These are phyloP conservation scores for Elsinoe necatrix DNA, from an alignment of 2,329 filamentous ascomycete species.

Conservation along the genomic window DNA sequence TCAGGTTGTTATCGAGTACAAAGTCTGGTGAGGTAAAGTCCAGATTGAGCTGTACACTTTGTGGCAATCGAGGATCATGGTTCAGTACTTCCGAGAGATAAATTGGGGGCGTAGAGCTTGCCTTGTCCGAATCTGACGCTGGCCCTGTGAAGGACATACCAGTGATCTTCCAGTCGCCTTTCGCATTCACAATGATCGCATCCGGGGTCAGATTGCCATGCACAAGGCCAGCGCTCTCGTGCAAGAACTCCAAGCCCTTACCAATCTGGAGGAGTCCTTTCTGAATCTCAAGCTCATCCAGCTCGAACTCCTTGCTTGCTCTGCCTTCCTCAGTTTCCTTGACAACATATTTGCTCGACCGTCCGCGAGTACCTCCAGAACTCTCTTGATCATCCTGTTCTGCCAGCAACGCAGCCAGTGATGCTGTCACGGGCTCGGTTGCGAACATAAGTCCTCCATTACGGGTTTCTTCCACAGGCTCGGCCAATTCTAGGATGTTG, in stretches of 20 bases:
- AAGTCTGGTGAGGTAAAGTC: slow-evolving; percentile 96
- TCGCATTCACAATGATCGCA: slow-evolving; percentile 86
- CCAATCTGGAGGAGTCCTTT: slow-evolving; percentile 89
- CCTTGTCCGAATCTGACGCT: slow-evolving; percentile 57
- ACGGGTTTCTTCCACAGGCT: slow-evolving; percentile 90
- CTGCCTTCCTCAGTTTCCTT: slow-evolving; percentile 66
- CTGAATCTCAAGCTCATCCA: slow-evolving; percentile 95
- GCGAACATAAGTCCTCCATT: slow-evolving; percentile 91
- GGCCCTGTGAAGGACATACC: slow-evolving; percentile 86
- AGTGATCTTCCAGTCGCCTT: slow-evolving; percentile 98
- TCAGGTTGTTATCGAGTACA: slow-evolving; percentile 81
- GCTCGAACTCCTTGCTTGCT: slow-evolving; percentile 69
- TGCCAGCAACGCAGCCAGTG: slow-evolving; percentile 68
- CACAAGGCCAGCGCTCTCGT: slow-evolving; percentile 87
- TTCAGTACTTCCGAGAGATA: slow-evolving; percentile 77
- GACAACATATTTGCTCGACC: slow-evolving; percentile 69
- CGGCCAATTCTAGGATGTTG: slow-evolving; percentile 81
- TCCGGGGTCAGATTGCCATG: slow-evolving; percentile 94
- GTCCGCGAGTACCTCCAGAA: slow-evolving; percentile 52
- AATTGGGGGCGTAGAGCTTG: slow-evolving; percentile 67
- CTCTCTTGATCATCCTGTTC: slow-evolving; percentile 87
- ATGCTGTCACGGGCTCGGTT: slow-evolving; percentile 83
- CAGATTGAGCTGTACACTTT: slow-evolving; percentile 75
- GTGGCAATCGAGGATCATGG: slow-evolving; percentile 73
- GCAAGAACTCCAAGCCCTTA: slow-evolving; percentile 89